Percentiles rank a stretch among this genome's conserved stretches.
These are phyloP conservation scores for Pholiota conissans DNA, from an alignment of 768 basidiomycete species.

Conservation along the genomic window DNA sequence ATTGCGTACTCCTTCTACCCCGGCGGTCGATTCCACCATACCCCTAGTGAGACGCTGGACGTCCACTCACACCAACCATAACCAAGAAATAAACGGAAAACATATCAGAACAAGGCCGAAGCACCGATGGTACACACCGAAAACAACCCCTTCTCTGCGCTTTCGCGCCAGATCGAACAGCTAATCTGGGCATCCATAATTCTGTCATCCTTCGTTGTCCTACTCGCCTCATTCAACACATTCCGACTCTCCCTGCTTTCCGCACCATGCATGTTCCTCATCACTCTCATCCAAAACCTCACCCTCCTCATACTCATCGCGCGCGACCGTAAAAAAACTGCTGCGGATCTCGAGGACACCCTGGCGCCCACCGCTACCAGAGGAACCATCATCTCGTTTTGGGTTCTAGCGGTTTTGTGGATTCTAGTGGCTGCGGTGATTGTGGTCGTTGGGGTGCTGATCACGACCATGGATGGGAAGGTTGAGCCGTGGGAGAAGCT, in stretches of 20 bases:
- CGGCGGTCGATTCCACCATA: not conserved
- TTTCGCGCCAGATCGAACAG: slow-evolving; percentile 19
- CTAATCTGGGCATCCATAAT: slow-evolving; percentile 21
- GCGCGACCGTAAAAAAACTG: slow-evolving; percentile 15
- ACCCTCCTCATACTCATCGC: slow-evolving; percentile 15
- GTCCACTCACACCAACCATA: not conserved
- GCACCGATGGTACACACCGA: slow-evolving; percentile 6
- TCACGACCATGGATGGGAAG: slow-evolving; percentile 10
- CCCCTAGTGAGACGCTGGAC: slow-evolving; percentile 4
- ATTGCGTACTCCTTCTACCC: not conserved
- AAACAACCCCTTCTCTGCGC: slow-evolving; percentile 19
- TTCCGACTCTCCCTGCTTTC: slow-evolving; percentile 22
- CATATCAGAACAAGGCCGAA: slow-evolving; percentile 2
- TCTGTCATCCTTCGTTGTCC: slow-evolving; percentile 14
- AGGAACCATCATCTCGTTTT: slow-evolving; percentile 17
- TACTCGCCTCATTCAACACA: slow-evolving; percentile 20
- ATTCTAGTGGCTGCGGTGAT: slow-evolving; percentile 14
- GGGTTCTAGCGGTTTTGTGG: slow-evolving; percentile 21
- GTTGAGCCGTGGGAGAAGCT: slow-evolving; percentile 23
- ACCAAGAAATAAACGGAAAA: not conserved
- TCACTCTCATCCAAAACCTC: slow-evolving; percentile 19
- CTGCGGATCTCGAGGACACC: slow-evolving; percentile 13
- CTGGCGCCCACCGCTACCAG: slow-evolving; percentile 21
- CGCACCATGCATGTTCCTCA: slow-evolving; percentile 19
- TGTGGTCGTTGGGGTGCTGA: slow-evolving; percentile 17